Conservation (phyloP, 2,329 filamentous ascomycete species). For the Fusarium agapanthi region DNA sequence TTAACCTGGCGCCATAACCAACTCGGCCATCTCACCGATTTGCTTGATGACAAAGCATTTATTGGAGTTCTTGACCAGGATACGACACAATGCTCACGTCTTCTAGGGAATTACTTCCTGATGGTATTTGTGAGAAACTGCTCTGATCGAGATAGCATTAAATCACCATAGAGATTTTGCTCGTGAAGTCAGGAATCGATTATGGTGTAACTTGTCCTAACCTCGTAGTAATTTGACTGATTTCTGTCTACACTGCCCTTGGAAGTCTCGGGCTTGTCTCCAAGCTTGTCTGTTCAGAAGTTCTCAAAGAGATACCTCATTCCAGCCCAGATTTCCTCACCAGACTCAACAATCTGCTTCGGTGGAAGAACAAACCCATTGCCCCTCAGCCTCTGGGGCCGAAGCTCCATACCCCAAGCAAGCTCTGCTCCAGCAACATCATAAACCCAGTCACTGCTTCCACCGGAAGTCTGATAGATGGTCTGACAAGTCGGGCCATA, state of each 20-base stretch:
- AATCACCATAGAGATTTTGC: not conserved
- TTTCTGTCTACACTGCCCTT: accelerated
- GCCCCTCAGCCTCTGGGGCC: slow-evolving; percentile 42
- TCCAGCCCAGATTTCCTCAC: slow-evolving; percentile 55
- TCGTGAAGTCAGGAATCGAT: not conserved
- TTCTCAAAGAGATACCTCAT: slow-evolving; percentile 49
- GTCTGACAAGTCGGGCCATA: slow-evolving; percentile 66
- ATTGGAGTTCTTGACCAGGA: accelerated
- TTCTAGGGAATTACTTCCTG: not conserved
- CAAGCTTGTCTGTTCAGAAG: not conserved
- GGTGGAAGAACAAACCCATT: slow-evolving; percentile 28
- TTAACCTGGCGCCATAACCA: slow-evolving; percentile 33
- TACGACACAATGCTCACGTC: not conserved
- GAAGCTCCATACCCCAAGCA: slow-evolving; percentile 53
- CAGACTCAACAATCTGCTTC: slow-evolving; percentile 52
- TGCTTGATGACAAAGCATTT: slow-evolving; percentile 19
- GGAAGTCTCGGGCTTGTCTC: accelerated
- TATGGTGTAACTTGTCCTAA: accelerated
- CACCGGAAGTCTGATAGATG: slow-evolving; percentile 65
- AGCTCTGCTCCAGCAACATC: slow-evolving; percentile 55
- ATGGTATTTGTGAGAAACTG: accelerated
- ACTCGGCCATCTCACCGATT: slow-evolving; percentile 30
- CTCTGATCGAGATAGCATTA: not conserved
- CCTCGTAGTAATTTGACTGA: not conserved
- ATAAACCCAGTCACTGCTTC: slow-evolving; percentile 55